Conservation (phyloP, 2,329 filamentous ascomycete genomes). For the Colletotrichum limetticola region DNA sequence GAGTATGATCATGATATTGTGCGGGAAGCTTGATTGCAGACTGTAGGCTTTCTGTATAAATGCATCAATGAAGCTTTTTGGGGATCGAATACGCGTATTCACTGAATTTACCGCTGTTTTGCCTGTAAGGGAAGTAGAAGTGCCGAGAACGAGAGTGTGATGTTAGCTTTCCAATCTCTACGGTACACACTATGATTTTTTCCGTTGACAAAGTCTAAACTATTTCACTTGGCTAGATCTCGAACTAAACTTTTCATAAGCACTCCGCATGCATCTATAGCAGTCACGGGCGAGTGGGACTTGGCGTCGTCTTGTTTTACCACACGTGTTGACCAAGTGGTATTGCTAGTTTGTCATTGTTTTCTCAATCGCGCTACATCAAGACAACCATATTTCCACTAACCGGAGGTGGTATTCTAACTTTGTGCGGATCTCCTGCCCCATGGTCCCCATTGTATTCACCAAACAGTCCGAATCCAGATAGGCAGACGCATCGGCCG, state of each 20-base stretch:
- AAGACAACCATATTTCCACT: background rate
- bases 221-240: too few relatives aligned
- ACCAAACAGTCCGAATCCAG: background rate
- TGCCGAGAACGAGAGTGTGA: too few relatives aligned
- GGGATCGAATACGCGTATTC: background rate
- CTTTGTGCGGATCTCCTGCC: background rate
- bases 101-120: background rate
- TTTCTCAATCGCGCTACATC: background rate
- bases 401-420: background rate
- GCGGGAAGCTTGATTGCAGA: background rate
- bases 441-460: background rate
- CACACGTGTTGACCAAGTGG: background rate
- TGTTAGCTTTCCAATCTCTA: too few relatives aligned
- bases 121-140: too few relatives aligned
- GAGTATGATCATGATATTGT: constrained; percentile 45
- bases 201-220: too few relatives aligned
- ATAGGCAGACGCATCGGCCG: background rate
- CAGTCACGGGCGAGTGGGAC: background rate
- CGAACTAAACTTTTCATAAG: too few relatives aligned
- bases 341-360: background rate
- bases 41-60: background rate
- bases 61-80: too few relatives aligned
- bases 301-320: background rate
- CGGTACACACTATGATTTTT: too few relatives aligned
- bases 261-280: background rate